phyloP scores from a whole-genome alignment of 495 filamentous ascomycete species.

The Trichoderma reesei region DNA sequence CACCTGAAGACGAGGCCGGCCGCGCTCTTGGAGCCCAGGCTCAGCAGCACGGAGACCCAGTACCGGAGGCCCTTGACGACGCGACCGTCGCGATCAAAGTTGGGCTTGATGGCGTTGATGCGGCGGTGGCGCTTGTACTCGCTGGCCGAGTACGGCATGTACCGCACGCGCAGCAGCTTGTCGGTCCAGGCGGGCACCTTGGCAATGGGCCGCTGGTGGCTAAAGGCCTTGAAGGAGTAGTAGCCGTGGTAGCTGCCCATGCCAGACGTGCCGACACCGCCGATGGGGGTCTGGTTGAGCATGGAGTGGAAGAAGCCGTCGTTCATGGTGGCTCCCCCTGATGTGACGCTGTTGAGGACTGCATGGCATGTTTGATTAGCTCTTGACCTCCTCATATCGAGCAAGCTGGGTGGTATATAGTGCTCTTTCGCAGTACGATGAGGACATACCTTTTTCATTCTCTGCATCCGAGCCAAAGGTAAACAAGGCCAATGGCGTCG shows the following conservation, averaged over 20 bases:
- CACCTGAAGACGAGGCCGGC: slow-evolving; percentile 43
- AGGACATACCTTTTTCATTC: slow-evolving; percentile 50
- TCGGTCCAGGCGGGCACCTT: slow-evolving; percentile 78
- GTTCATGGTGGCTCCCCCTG: slow-evolving; percentile 72
- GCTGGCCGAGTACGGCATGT: slow-evolving; percentile 57
- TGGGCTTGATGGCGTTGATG: slow-evolving; percentile 51
- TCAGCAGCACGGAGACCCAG: slow-evolving; percentile 35
- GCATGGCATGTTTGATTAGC: background rate
- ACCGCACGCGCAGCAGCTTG: slow-evolving; percentile 59
- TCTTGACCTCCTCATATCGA: slow-evolving; percentile 13
- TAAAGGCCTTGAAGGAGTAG: slow-evolving; percentile 77
- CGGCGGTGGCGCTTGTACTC: slow-evolving; percentile 47
- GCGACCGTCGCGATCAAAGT: slow-evolving; percentile 74
- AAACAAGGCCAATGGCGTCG: slow-evolving; percentile 73
- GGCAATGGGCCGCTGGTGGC: slow-evolving; percentile 65
- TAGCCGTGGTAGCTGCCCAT: slow-evolving; percentile 76
- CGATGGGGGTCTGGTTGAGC: slow-evolving; percentile 72
- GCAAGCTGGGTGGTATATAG: background rate
- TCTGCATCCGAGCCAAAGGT: slow-evolving; percentile 74
- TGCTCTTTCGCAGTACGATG: too few relatives aligned
- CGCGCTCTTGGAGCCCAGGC: slow-evolving; percentile 33
- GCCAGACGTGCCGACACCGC: slow-evolving; percentile 82
- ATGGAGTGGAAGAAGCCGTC: slow-evolving; percentile 72
- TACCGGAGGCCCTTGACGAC: slow-evolving; percentile 41
- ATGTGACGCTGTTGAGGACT: slow-evolving; percentile 56